Base-by-base conservation (phyloP, 768 basidiomycete species). In the Flagelloscypha sp. region DNA sequence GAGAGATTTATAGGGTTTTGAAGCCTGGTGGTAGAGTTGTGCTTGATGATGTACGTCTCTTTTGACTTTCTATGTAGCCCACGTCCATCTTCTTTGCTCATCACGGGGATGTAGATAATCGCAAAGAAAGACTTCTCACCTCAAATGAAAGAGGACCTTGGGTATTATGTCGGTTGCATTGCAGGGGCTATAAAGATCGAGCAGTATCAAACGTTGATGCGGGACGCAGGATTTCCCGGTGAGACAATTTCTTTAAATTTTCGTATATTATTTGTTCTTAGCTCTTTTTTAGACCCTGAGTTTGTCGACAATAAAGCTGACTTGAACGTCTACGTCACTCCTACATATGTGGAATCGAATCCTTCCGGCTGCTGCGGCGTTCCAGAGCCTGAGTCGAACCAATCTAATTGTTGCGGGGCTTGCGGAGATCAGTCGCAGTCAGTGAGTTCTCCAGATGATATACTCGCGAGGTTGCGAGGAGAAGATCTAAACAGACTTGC, bases 1-100 rank as follows among this genome's bases (percentile, higher is more conserved):
- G 62, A 27, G 76, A 79, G 39, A 54, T 60, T 0, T 49, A 62
- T 33, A 57, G 76, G 8, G 57, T 76, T 3, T 54, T 79, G 30
- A 76, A 70, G 48, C 66, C 70, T 7, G 74, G 74, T 33, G 76
- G 77, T 7, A 59, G 74, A n/a, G 45, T 76, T 17, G 62, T 62
- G 1, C 44, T 76, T 7, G 59, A 65, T 33, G 76, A 77, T 44
- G 74, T 78, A 41, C 12, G 65, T 39, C 1, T n/a, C 8, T 2
- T 19, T 2, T 7, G 17, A 15, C 13, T n/a, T 11, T n/a, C n/a
- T n/a, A n/a, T n/a, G n/a, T n/a, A n/a, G n/a, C n/a, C n/a, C n/a
- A n/a, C 7, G 1, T n/a, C 23, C 16, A 19, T 7, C 13, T 13
- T 28, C 16, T 16, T 3, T 20, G n/a, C 18, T 28, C 17, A 34